Evolutionary conservation across 768 basidiomycete species (phyloP).

Genomic region (Termitomyces sp.): DNA sequence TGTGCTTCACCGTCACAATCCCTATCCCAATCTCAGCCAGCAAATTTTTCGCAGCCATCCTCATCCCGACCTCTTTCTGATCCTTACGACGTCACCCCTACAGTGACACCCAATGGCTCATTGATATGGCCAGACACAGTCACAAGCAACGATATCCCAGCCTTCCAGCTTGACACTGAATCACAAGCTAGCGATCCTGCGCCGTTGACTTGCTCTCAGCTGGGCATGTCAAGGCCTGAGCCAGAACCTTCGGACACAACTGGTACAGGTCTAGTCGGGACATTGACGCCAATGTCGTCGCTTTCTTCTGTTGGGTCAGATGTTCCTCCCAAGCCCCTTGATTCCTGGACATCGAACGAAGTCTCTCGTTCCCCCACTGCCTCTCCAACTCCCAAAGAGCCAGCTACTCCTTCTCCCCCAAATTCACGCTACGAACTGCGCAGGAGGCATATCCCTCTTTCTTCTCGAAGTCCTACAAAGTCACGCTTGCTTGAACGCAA

Average conservation of each 20-base stretch:
- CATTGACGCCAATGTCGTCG: slow-evolving; percentile 13
- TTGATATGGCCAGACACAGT: slow-evolving; percentile 29
- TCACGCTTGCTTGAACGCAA: slow-evolving; percentile 6
- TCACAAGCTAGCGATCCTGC: slow-evolving; percentile 22
- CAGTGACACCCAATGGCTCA: slow-evolving; percentile 52
- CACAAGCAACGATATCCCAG: slow-evolving; percentile 25
- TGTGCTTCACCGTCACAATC: slow-evolving; percentile 1
- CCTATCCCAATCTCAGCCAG: slow-evolving; percentile 1
- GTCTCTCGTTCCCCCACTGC: slow-evolving; percentile 8
- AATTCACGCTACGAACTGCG: slow-evolving; percentile 27
- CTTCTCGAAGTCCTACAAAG: slow-evolving; percentile 15
- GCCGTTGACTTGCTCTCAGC: slow-evolving; percentile 30
- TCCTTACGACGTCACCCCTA: slow-evolving; percentile 42
- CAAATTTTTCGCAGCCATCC: slow-evolving; percentile 18
- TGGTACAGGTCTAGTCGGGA: slow-evolving; percentile 9
- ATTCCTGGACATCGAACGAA: background rate
- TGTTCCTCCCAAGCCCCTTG: slow-evolving; percentile 4
- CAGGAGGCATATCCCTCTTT: slow-evolving; percentile 20
- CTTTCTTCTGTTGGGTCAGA: slow-evolving; percentile 15
- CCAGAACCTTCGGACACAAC: slow-evolving; percentile 5
- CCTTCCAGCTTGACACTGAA: slow-evolving; percentile 30
- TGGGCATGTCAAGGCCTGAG: slow-evolving; percentile 22
- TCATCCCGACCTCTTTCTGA: slow-evolving; percentile 29
- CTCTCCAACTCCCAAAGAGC: slow-evolving; percentile 10
- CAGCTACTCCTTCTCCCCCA: slow-evolving; percentile 7